Base-by-base conservation (phyloP, 2,329 filamentous ascomycete genomes). In the Microdochium bolleyi region DNA sequence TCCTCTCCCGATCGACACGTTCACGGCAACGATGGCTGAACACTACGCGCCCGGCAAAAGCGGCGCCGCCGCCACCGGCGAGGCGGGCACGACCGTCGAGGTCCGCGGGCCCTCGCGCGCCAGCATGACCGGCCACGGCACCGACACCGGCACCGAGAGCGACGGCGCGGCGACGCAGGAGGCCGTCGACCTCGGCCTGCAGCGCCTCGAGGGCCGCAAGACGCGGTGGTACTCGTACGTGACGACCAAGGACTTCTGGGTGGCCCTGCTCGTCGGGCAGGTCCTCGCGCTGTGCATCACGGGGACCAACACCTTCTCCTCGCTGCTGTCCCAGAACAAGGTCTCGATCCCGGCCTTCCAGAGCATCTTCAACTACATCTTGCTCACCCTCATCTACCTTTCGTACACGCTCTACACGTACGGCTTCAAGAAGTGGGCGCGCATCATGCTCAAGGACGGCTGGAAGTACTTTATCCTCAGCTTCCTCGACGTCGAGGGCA, bases 391-490 rank as follows among this genome's bases (percentile, higher is more conserved):
- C 54, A 82, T 96, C 65, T 99, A 95, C 75, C 87, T 89, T 24
- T 78, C 83, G 38, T 83, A 88, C 63, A 91, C 89, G 14, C 72
- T 96, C 32, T 88, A 89, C 74, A 79, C 80, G 60, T 89, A 95
- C 65, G 92, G 94, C 3, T 77, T 84, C 60, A 83, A 82, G 62
- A 82, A 80, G 61, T 95, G 88, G 79, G 65, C 73, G 49, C 72
- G 74, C 49, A 67, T 95, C 52, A 64, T 91, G 14, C 66, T 73
- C 51, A 79, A 77, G 55, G 86, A 95, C 66, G 89, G 91, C 54
- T 97, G 92, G 94, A 90, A 90, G 72, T 97, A 95, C 73, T 80
- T 95, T 62, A 89, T 96, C 69, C 82, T 99, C 56, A 84, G 88
- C 51, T 96, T 97, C 70, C 80, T 94, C 61, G 94, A 99, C 66